Conservation (phyloP, 176 grass and related monocot species). For the Musa itinerans region DNA sequence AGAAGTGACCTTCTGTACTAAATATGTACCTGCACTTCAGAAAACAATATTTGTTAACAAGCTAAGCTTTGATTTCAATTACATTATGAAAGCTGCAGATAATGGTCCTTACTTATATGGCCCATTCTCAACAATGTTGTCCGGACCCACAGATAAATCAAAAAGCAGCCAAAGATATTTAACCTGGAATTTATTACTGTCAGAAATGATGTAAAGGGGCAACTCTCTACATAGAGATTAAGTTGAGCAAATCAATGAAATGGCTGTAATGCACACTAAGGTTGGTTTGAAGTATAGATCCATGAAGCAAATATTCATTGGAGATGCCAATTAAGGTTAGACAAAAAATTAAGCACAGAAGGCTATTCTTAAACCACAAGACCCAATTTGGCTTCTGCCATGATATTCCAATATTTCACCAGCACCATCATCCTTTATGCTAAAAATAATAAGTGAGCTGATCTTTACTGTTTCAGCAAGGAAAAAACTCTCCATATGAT, state of each 20-base stretch:
- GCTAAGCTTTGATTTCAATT: background rate
- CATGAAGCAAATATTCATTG: background rate
- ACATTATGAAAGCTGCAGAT: conserved; percentile 18
- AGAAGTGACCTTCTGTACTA: conserved; percentile 94
- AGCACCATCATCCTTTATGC: background rate
- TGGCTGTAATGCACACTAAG: background rate
- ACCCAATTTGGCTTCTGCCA: background rate
- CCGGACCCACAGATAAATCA: conserved; percentile 80
- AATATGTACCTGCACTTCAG: conserved; percentile 70
- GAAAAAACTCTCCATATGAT: conserved; percentile 99
- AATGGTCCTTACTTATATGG: conserved; percentile 77
- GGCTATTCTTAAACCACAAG: background rate
- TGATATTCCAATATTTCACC: background rate
- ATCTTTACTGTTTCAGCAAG: conserved; percentile 80
- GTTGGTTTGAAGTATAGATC: background rate
- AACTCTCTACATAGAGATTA: background rate
- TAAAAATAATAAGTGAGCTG: background rate
- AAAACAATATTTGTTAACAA: conserved; percentile 8
- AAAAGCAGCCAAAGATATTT: conserved; percentile 99
- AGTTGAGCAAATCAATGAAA: background rate
- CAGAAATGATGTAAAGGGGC: background rate
- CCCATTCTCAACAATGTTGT: conserved; percentile 95
- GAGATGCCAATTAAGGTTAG: background rate
- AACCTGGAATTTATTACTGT: conserved; percentile 41
- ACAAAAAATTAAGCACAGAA: no score